These are phyloP conservation scores for Litchi chinensis DNA, from an alignment of 345 rosid genomes.

Conservation along the genomic window DNA sequence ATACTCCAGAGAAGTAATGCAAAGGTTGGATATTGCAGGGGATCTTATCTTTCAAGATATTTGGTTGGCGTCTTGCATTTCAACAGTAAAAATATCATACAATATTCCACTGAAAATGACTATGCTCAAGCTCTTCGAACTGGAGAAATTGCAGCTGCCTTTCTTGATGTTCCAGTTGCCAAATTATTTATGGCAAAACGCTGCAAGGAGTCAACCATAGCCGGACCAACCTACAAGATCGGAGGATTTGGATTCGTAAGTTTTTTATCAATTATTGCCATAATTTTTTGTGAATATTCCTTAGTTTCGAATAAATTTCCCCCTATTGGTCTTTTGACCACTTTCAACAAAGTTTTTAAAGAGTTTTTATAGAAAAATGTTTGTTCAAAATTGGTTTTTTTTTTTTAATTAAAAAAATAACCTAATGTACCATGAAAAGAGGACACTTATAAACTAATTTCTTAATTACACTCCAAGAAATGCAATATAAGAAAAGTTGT, in stretches of 20 bases:
- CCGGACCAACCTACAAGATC: slow-evolving; percentile 16
- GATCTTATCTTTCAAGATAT: slow-evolving; percentile 5
- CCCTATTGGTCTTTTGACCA: no score
- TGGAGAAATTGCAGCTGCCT: slow-evolving; percentile 27
- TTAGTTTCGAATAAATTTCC: no score
- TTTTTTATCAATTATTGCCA: background rate
- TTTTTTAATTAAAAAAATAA: no score
- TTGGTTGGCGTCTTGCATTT: slow-evolving; percentile 20
- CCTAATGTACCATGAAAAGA: no score
- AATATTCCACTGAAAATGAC: background rate
- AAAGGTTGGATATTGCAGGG: slow-evolving; percentile 16
- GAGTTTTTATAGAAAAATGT: no score
- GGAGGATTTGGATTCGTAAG: slow-evolving; percentile 21
- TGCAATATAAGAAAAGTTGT: no score
- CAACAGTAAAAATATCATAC: background rate
- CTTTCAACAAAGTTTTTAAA: no score
- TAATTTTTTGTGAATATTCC: no score
- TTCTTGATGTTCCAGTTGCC: slow-evolving; percentile 28
- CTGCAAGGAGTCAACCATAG: slow-evolving; percentile 21
- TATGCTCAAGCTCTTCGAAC: slow-evolving; percentile 15
- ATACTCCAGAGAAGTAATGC: slow-evolving; percentile 16
- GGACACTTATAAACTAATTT: no score
- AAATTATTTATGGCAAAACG: slow-evolving; percentile 26
- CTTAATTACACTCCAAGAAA: no score
- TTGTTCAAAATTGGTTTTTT: no score